Conservation (phyloP, 2,329 filamentous ascomycete species). For the Nemania abortiva region DNA sequence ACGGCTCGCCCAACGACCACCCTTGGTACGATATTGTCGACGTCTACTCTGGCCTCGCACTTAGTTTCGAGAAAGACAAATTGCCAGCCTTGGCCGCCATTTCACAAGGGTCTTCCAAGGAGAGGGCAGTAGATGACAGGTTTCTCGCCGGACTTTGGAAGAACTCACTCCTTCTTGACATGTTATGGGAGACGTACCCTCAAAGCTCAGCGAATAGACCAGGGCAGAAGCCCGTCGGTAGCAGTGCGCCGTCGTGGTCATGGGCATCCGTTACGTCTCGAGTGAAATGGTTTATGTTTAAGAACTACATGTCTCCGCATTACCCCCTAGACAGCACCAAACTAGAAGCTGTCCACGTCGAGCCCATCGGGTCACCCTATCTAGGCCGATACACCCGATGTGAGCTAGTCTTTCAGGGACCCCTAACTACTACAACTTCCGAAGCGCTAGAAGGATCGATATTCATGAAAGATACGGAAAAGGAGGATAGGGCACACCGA, state of each 20-base stretch:
- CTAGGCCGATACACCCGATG: slow-evolving; percentile 9
- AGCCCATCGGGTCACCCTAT: slow-evolving; percentile 18
- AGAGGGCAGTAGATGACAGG: background rate
- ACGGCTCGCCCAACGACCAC: slow-evolving; percentile 22
- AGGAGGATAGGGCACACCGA: background rate
- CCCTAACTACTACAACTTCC: slow-evolving; percentile 18
- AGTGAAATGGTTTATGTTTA: slow-evolving; percentile 33
- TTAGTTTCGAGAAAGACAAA: slow-evolving; percentile 35
- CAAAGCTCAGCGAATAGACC: slow-evolving; percentile 17
- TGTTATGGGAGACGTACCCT: slow-evolving; percentile 31
- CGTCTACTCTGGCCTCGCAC: slow-evolving; percentile 30
- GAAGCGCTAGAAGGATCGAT: slow-evolving; percentile 26
- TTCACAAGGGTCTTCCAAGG: slow-evolving; percentile 20
- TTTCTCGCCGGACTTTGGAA: slow-evolving; percentile 34
- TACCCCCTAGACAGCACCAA: slow-evolving; percentile 10
- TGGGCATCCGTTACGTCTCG: slow-evolving; percentile 33
- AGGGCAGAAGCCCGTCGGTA: background rate
- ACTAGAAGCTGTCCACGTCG: slow-evolving; percentile 10
- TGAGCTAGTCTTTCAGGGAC: slow-evolving; percentile 18
- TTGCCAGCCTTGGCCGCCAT: slow-evolving; percentile 34
- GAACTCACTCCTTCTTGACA: slow-evolving; percentile 24
- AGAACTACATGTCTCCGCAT: slow-evolving; percentile 28
- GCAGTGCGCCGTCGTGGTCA: slow-evolving; percentile 31
- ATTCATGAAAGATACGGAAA: slow-evolving; percentile 24
- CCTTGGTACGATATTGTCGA: slow-evolving; percentile 27